A percentile compares a stretch with the other conserved stretches of the same genome.
These are phyloP conservation scores for Draba incana DNA, from an alignment of 345 rosid genomes.

Conservation along the genomic window DNA sequence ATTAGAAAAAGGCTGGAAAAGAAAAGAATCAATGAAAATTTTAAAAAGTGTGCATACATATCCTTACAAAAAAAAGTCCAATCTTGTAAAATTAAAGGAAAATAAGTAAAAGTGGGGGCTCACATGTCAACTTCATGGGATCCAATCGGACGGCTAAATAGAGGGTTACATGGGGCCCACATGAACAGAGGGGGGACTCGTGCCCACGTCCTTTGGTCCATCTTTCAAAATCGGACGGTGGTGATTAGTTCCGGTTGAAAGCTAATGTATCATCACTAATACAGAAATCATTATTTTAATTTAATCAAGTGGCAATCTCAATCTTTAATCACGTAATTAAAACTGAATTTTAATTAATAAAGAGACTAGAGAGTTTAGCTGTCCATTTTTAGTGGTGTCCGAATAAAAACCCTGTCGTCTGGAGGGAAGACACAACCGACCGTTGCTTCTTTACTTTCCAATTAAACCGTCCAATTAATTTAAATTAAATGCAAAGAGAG, in stretches of 20 bases:
- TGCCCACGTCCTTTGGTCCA: slow-evolving; percentile 42
- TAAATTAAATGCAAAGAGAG: slow-evolving; percentile 20
- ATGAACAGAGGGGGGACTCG: slow-evolving; percentile 38
- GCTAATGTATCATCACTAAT: slow-evolving; percentile 1
- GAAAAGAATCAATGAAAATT: neutral
- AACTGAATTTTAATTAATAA: slow-evolving; percentile 2
- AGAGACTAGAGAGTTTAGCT: slow-evolving; percentile 42
- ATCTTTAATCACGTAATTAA: slow-evolving; percentile 34
- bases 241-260: slow-evolving; percentile 29
- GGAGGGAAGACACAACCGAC: slow-evolving; percentile 47
- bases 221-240: slow-evolving; percentile 36
- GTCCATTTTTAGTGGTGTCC: slow-evolving; percentile 46
- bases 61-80: slow-evolving; percentile 8
- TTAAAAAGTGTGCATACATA: slow-evolving; percentile 10
- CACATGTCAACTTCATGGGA: slow-evolving; percentile 47
- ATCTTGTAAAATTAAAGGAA: neutral
- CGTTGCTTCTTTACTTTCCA: slow-evolving; percentile 44
- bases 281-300: neutral
- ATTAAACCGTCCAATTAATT: slow-evolving; percentile 39
- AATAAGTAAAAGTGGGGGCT: slow-evolving; percentile 37
- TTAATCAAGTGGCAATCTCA: slow-evolving; percentile 34
- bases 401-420: slow-evolving; percentile 45
- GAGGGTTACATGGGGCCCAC: slow-evolving; percentile 35
- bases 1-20: neutral
- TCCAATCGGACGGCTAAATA: slow-evolving; percentile 42